Conservation (phyloP, 2,329 filamentous ascomycete species). For the Fusarium siculi region DNA sequence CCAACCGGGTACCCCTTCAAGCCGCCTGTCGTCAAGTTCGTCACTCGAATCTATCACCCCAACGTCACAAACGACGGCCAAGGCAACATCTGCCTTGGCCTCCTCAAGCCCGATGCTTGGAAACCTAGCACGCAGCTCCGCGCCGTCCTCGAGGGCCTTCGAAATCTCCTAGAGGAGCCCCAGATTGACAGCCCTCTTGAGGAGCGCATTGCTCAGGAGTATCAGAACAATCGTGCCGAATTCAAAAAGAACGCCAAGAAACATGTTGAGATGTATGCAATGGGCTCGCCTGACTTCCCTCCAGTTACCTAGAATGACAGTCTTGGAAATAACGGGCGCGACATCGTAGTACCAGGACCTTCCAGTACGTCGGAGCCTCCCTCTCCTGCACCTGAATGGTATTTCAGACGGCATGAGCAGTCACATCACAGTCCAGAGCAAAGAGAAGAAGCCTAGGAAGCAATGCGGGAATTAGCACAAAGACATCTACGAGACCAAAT, state of each 20-base stretch:
- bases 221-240: slow-evolving; percentile 70
- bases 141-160: slow-evolving; percentile 80
- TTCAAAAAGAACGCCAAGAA: slow-evolving; percentile 80
- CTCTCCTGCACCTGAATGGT: not conserved
- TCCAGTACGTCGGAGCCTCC: not conserved
- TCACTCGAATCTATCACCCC: slow-evolving; percentile 93
- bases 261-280: slow-evolving; percentile 81
- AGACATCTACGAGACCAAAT: not conserved
- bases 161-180: slow-evolving; percentile 79
- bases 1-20: slow-evolving; percentile 91
- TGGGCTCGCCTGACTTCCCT: slow-evolving; percentile 52
- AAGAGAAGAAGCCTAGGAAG: not conserved
- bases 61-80: slow-evolving; percentile 90
- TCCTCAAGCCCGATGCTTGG: slow-evolving; percentile 89
- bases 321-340: not conserved
- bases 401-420: not conserved
- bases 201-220: slow-evolving; percentile 86
- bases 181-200: slow-evolving; percentile 92
- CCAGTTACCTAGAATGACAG: slow-evolving; percentile 24
- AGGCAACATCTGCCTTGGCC: slow-evolving; percentile 85
- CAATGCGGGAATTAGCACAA: not conserved
- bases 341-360: not conserved
- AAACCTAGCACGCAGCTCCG: slow-evolving; percentile 85
- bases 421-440: not conserved
- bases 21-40: slow-evolving; percentile 80